Conservation (phyloP, 2,329 filamentous ascomycete genomes). For the Furcasterigmium furcatum region DNA sequence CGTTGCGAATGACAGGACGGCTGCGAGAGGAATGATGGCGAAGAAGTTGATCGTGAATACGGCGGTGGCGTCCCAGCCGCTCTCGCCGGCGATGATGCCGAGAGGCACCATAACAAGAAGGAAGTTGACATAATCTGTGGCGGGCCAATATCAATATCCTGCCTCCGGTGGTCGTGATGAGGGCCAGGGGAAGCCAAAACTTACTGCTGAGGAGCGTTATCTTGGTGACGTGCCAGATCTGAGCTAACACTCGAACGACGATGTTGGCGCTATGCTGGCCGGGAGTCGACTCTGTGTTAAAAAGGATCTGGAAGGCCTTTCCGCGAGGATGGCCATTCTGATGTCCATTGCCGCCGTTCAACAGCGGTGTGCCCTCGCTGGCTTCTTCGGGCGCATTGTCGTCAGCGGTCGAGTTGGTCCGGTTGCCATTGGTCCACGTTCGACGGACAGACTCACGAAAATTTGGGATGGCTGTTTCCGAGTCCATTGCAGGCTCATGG, state of each 20-base stretch:
- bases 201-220: conserved; percentile 56
- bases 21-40: conserved; percentile 73
- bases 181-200: conserved; percentile 22
- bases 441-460: conserved; percentile 19
- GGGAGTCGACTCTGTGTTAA: conserved; percentile 47
- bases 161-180: neutral
- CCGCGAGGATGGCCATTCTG: conserved; percentile 13
- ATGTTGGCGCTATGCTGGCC: conserved; percentile 46
- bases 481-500: conserved; percentile 25
- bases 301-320: conserved; percentile 39
- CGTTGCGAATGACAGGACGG: conserved; percentile 72
- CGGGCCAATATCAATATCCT: conserved; percentile 4
- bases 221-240: conserved; percentile 54
- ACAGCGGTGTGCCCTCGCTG: conserved; percentile 38
- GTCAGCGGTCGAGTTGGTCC: conserved; percentile 12
- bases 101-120: conserved; percentile 71
- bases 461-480: conserved; percentile 20
- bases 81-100: conserved; percentile 63
- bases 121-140: conserved; percentile 60
- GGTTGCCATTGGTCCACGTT: conserved; percentile 19
- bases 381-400: conserved; percentile 10
- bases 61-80: conserved; percentile 61
- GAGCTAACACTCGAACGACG: conserved; percentile 41
- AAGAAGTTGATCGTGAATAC: conserved; percentile 79
- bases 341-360: conserved; percentile 20